phyloP scores from a whole-genome alignment of 306 rosid genomes.

The Cicer chorassanicum region DNA sequence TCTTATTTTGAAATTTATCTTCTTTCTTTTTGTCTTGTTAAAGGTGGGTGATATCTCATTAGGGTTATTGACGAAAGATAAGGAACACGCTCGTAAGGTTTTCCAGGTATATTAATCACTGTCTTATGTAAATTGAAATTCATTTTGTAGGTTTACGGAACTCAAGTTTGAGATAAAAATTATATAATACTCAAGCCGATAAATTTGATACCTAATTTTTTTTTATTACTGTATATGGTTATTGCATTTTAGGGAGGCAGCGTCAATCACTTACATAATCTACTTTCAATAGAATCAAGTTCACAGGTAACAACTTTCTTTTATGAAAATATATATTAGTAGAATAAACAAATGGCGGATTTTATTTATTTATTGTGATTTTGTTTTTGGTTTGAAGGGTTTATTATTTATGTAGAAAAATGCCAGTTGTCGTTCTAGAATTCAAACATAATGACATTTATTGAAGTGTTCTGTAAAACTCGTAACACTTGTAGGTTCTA shows the following conservation, averaged over 20 bases:
- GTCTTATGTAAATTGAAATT: slow-evolving; percentile 3
- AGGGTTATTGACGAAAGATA: slow-evolving; percentile 47
- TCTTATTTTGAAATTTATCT: neutral
- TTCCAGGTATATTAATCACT: slow-evolving; percentile 71
- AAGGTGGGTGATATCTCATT: slow-evolving; percentile 79
- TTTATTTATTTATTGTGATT: neutral
- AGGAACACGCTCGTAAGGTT: slow-evolving; percentile 58
- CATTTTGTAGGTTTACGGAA: slow-evolving; percentile 25
- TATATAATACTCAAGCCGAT: slow-evolving; percentile 6
- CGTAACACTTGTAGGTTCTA: slow-evolving; percentile 68
- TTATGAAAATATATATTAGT: slow-evolving; percentile 7
- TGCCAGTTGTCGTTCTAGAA: slow-evolving; percentile 21
- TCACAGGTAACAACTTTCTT: slow-evolving; percentile 62
- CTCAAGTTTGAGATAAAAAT: slow-evolving; percentile 10
- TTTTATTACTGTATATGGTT: slow-evolving; percentile 17
- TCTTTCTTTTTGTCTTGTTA: neutral
- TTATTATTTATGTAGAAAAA: neutral
- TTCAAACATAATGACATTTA: neutral
- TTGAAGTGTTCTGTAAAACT: slow-evolving; percentile 22
- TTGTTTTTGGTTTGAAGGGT: slow-evolving; percentile 1
- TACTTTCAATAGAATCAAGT: slow-evolving; percentile 89
- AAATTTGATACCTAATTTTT: slow-evolving; percentile 35
- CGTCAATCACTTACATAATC: slow-evolving; percentile 84
- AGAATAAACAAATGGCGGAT: neutral
- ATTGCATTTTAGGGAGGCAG: slow-evolving; percentile 76